Evolutionary conservation across 2,329 filamentous ascomycete genomes (phyloP).

Genomic region (Neonectria sp.): DNA sequence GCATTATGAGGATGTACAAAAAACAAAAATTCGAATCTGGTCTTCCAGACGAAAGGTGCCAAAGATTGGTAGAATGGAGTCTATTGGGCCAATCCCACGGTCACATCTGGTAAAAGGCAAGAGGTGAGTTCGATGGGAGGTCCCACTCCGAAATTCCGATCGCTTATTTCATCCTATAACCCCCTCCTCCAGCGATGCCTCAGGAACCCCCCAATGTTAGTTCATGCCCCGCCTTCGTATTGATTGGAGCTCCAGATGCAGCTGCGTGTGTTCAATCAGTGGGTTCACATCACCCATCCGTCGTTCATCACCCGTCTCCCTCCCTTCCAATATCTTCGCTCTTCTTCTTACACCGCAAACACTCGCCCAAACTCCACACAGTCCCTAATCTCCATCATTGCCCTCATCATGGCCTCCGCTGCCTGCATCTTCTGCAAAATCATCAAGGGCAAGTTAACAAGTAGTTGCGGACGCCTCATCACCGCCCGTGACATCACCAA

Average conservation of each 20-base stretch:
- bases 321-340: background rate
- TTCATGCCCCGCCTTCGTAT: background rate
- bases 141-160: constrained; percentile 70
- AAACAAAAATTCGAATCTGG: constrained; percentile 59
- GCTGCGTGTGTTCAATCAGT: background rate
- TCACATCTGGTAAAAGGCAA: constrained; percentile 88
- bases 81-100: constrained; percentile 72
- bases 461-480: constrained; percentile 25
- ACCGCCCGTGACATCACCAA: background rate
- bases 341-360: background rate
- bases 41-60: constrained; percentile 58
- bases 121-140: constrained; percentile 81
- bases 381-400: background rate
- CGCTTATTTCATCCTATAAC: constrained; percentile 41
- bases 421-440: constrained; percentile 98
- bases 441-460: constrained; percentile 79
- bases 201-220: constrained; percentile 10
- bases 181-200: accelerated
- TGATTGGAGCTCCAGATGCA: background rate
- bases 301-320: background rate
- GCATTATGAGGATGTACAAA: constrained; percentile 40
- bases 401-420: constrained; percentile 19
- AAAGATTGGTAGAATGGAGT: constrained; percentile 69
- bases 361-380: background rate
- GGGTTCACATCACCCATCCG: too few relatives aligned